Conservation (phyloP, 352 stramenopile species). For the Phytophthora meadii region DNA sequence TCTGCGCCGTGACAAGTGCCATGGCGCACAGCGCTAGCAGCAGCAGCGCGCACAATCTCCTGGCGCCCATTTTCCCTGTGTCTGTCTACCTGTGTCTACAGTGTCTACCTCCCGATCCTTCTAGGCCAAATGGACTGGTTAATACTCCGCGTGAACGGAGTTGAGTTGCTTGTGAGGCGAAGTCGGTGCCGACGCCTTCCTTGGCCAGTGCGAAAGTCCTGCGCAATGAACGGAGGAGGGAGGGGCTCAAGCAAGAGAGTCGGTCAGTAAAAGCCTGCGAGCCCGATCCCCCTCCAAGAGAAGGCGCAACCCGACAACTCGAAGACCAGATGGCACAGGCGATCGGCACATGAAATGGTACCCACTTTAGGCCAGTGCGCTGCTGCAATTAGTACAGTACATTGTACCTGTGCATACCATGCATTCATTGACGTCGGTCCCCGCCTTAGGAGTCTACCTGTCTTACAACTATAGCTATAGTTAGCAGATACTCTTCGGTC, state of each 20-base stretch:
- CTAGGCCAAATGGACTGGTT: slow-evolving; percentile 7
- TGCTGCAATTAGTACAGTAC: too few relatives aligned
- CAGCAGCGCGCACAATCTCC: slow-evolving; percentile 26
- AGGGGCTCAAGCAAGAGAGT: slow-evolving; percentile 32
- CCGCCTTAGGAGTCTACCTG: too few relatives aligned
- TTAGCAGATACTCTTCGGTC: too few relatives aligned
- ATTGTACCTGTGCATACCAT: too few relatives aligned
- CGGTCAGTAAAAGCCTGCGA: slow-evolving; percentile 36
- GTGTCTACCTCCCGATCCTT: slow-evolving; percentile 11
- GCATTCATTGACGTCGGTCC: too few relatives aligned
- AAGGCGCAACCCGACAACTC: slow-evolving; percentile 30
- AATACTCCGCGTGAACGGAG: slow-evolving; percentile 35
- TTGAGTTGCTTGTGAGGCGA: slow-evolving; percentile 17
- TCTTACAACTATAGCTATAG: too few relatives aligned
- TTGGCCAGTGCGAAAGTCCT: slow-evolving; percentile 32
- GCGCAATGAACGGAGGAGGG: slow-evolving; percentile 26
- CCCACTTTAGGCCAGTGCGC: neutral
- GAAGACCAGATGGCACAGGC: slow-evolving; percentile 14
- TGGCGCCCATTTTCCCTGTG: slow-evolving; percentile 21
- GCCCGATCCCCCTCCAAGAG: slow-evolving; percentile 15
- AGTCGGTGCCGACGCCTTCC: slow-evolving; percentile 1
- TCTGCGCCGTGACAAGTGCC: slow-evolving; percentile 29
- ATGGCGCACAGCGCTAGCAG: slow-evolving; percentile 34
- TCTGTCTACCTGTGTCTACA: slow-evolving; percentile 15
- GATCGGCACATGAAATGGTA: slow-evolving; percentile 16